Base-by-base conservation (phyloP, 192 early-diverging fungal genomes). In the Entomortierella lignicola region DNA sequence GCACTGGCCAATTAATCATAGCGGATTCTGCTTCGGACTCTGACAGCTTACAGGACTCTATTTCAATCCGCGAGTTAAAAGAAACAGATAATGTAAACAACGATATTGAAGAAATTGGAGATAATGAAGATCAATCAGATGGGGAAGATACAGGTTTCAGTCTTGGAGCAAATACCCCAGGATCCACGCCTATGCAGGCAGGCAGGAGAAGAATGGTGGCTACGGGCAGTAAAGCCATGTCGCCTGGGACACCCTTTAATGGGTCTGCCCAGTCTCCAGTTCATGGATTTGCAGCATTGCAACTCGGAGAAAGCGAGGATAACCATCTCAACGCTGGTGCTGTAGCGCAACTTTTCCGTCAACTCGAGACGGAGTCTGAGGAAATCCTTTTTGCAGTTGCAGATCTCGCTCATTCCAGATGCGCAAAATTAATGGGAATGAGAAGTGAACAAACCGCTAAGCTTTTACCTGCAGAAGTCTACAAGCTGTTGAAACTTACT, bases 401-500 rank as follows among this genome's bases (percentile, higher is more conserved):
- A 34, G 96, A 99, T 67, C 75, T 95, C 2, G 91, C 94, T 0
- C 94, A 98, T 68, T 88, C 92, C 4, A 89, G 94, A 47, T 95
- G 93, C 66, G 93, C 94, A 30, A 96, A 96, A 65, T 83, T 98
- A 57, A 85, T 99, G 44, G 89, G 89, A 21, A 92, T 94, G 57
- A 90, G 97, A 18, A 88, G 90, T 7, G 97, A 99, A 37, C 95
- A 97, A 67, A 98, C 92, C 69, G 89, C 94, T 23, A 87, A 96
- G 57, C 83, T 99, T 12, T 92, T 92, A 65, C 92, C 94, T 20
- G 86, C 91, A 21, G 94, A 97, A 53, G 97, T 98, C 73, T 94
- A 94, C 82, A 81, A 91, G 26, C 84, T 99, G 43, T 94, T 93
- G 68, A 84, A 85, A 30, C 85, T 91, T 3, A 90, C 94, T 1